Evolutionary conservation across 148 eudicot genomes (phyloP).

Genomic region (Rhododendron henanense): DNA sequence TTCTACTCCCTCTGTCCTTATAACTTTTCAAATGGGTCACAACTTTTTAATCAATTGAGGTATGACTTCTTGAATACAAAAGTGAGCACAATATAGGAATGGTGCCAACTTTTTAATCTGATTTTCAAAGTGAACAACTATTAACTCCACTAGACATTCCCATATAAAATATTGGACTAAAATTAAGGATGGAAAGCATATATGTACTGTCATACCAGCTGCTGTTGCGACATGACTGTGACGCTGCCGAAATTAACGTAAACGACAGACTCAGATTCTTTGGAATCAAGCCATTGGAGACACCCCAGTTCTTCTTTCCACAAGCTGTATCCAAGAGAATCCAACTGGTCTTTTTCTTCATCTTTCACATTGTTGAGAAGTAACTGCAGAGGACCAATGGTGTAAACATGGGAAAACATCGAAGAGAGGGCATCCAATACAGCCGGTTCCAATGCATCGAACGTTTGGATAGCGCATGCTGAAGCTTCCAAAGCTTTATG

Average conservation of each 20-base stretch:
- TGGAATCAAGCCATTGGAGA: constrained; percentile 5
- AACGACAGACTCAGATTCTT: background rate
- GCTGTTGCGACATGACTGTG: background rate
- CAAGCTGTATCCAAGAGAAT: constrained; percentile 5
- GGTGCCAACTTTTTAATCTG: too few species aligned
- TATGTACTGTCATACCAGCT: background rate
- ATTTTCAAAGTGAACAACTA: too few species aligned
- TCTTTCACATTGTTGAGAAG: background rate
- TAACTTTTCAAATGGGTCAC: too few species aligned
- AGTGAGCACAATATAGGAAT: too few species aligned
- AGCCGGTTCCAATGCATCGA: background rate
- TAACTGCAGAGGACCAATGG: constrained; percentile 11
- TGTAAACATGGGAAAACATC: constrained; percentile 5
- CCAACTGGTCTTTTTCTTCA: background rate
- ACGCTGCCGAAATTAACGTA: background rate
- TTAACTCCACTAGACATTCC: too few species aligned
- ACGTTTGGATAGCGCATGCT: background rate
- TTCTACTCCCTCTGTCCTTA: too few species aligned
- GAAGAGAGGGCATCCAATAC: constrained; percentile 2
- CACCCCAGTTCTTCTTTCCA: constrained; percentile 9
- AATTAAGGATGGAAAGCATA: background rate
- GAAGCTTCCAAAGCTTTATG: constrained; percentile 12
- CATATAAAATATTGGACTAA: background rate
- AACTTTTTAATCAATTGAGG: too few species aligned
- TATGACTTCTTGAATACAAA: too few species aligned